Evolutionary conservation across 2,329 filamentous ascomycete species (phyloP).

Genomic region (Ophiostoma novo-ulmi): DNA sequence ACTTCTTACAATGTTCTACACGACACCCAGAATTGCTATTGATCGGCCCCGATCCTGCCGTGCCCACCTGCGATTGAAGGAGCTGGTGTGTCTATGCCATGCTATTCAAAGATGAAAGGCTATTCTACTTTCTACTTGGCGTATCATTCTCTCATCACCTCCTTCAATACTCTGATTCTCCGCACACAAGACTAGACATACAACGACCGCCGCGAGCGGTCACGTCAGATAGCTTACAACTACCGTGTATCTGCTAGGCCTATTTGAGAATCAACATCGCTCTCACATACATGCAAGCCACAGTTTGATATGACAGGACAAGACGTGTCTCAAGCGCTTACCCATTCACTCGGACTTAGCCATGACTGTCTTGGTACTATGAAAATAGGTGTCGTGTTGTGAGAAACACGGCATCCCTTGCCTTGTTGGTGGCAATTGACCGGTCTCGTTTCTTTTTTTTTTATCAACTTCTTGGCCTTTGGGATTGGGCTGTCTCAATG

Average conservation of each 20-base stretch:
- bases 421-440: no score
- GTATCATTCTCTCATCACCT: no score
- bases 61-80: no score
- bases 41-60: not conserved
- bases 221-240: not conserved
- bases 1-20: not conserved
- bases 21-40: not conserved
- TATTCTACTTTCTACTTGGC: no score
- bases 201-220: not conserved
- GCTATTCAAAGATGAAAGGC: no score
- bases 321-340: not conserved
- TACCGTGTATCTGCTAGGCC: not conserved
- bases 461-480: no score
- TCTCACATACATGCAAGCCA: not conserved
- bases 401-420: no score
- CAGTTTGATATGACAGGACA: not conserved
- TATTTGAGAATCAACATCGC: not conserved
- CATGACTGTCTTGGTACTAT: no score
- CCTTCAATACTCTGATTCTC: not conserved
- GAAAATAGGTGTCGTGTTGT: no score
- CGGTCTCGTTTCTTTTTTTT: no score
- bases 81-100: no score
- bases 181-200: not conserved
- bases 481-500: no score
- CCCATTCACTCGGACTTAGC: not conserved